These are phyloP conservation scores for Euphorbia schlechtendalii DNA, from an alignment of 441 rosid species.

Conservation along the genomic window DNA sequence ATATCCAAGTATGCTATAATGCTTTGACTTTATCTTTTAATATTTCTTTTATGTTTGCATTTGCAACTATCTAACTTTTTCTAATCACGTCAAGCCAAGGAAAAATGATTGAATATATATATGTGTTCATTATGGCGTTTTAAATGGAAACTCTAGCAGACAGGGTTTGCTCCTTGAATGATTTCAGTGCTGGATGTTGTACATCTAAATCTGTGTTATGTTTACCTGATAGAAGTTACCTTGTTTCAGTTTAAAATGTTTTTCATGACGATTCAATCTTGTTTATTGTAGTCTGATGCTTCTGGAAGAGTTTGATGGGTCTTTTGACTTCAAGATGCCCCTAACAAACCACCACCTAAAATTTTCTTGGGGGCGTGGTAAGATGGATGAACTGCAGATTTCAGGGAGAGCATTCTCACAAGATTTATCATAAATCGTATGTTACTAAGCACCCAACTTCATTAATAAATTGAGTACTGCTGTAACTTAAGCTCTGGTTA, in stretches of 20 bases:
- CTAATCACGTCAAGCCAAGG: not conserved
- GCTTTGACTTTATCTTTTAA: not conserved
- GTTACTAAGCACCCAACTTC: constrained; percentile 24
- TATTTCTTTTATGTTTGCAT: not conserved
- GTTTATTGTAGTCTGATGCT: constrained; percentile 23
- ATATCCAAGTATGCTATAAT: not conserved
- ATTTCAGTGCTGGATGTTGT: not conserved
- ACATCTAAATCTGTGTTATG: not conserved
- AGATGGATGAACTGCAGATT: constrained; percentile 16
- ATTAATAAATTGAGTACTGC: constrained; percentile 10
- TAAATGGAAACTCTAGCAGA: not conserved
- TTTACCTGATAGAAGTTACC: not conserved
- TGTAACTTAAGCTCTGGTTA: not conserved
- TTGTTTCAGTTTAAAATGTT: constrained; percentile 1
- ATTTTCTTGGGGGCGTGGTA: constrained; percentile 7
- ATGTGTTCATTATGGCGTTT: not conserved
- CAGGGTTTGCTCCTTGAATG: not conserved
- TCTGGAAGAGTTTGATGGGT: constrained; percentile 19
- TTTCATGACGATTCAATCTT: constrained; percentile 10
- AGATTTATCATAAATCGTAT: constrained; percentile 28
- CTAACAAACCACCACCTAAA: constrained; percentile 19
- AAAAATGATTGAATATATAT: not conserved
- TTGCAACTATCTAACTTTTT: not conserved
- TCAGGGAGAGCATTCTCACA: constrained; percentile 20
- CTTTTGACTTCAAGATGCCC: constrained; percentile 4